Conservation (phyloP, 345 rosid genomes). For the Balakata baccata region DNA sequence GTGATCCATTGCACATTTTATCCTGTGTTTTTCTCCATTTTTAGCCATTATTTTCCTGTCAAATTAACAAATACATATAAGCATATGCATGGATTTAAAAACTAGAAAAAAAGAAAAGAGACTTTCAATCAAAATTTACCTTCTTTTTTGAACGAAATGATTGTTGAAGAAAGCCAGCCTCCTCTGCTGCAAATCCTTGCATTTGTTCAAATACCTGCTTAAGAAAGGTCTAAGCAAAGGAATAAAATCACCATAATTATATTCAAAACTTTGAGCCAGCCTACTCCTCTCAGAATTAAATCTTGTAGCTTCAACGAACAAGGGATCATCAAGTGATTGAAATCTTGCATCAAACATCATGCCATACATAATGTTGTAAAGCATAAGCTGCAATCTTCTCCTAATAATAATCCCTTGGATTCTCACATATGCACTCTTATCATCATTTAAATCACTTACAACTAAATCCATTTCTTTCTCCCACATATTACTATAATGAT, state of each 20-base stretch:
- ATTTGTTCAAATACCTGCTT: constrained; percentile 56
- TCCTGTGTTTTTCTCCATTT: constrained; percentile 46
- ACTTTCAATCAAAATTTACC: constrained; percentile 21
- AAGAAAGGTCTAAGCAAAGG: constrained; percentile 58
- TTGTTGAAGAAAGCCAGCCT: constrained; percentile 57
- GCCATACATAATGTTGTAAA: constrained; percentile 60
- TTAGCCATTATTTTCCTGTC: constrained; percentile 47
- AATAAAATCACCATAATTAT: constrained; percentile 65
- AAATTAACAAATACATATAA: background rate
- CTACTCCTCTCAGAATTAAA: constrained; percentile 60
- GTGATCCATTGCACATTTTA: constrained; percentile 53
- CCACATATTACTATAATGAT: constrained; percentile 49
- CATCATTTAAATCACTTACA: constrained; percentile 37
- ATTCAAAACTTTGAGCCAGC: constrained; percentile 60
- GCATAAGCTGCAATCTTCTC: constrained; percentile 55
- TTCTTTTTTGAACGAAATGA: constrained; percentile 41
- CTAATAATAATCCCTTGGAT: constrained; percentile 43
- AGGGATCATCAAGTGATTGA: constrained; percentile 43
- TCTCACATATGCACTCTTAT: constrained; percentile 24
- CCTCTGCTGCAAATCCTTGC: constrained; percentile 53
- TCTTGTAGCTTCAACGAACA: constrained; percentile 48
- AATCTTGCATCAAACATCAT: constrained; percentile 63
- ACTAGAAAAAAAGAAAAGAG: too few species aligned
- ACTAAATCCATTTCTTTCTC: constrained; percentile 57
- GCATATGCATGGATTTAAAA: too few species aligned